Percentiles rank a stretch among this genome's conserved stretches.
phyloP scores from a whole-genome alignment of 2,329 filamentous ascomycete genomes.

The Fusarium mundagurra region DNA sequence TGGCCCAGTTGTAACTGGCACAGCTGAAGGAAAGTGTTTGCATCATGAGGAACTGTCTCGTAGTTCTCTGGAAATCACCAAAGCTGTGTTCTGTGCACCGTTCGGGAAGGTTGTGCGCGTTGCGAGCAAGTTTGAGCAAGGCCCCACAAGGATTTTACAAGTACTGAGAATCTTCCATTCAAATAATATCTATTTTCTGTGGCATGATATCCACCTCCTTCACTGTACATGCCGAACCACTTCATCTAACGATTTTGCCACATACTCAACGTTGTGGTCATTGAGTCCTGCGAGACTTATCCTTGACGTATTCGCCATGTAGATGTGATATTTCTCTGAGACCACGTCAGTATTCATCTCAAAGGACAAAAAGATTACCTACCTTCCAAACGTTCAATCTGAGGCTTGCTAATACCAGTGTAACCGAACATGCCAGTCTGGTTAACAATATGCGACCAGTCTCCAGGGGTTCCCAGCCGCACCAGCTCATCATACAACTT shows the following conservation, averaged over 20 bases:
- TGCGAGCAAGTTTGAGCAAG: too few species aligned
- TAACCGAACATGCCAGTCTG: slow-evolving; percentile 55
- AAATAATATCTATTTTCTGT: rapidly evolving
- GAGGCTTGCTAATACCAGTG: slow-evolving; percentile 59
- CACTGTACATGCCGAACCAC: slow-evolving; percentile 14
- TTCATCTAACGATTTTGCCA: slow-evolving; percentile 26
- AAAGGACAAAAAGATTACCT: background rate
- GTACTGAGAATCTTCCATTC: too few species aligned
- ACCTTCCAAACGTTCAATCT: slow-evolving; percentile 53
- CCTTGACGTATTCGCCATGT: slow-evolving; percentile 52
- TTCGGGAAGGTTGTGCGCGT: rapidly evolving
- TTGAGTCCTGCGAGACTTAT: slow-evolving; percentile 54
- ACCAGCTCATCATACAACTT: slow-evolving; percentile 47
- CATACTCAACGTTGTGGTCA: slow-evolving; percentile 46
- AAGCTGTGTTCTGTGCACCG: rapidly evolving
- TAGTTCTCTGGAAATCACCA: too few species aligned
- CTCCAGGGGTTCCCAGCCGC: slow-evolving; percentile 46
- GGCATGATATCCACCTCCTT: background rate
- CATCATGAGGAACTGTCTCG: rapidly evolving
- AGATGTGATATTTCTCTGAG: slow-evolving; percentile 49
- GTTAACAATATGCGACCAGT: slow-evolving; percentile 50
- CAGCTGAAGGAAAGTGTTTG: background rate
- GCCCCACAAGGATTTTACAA: rapidly evolving
- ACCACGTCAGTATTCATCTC: background rate
- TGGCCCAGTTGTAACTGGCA: rapidly evolving